Evolutionary conservation across 768 basidiomycete genomes (phyloP), one percentile per base, ranked within the genome.

Genomic region (Boletus patriciae): DNA sequence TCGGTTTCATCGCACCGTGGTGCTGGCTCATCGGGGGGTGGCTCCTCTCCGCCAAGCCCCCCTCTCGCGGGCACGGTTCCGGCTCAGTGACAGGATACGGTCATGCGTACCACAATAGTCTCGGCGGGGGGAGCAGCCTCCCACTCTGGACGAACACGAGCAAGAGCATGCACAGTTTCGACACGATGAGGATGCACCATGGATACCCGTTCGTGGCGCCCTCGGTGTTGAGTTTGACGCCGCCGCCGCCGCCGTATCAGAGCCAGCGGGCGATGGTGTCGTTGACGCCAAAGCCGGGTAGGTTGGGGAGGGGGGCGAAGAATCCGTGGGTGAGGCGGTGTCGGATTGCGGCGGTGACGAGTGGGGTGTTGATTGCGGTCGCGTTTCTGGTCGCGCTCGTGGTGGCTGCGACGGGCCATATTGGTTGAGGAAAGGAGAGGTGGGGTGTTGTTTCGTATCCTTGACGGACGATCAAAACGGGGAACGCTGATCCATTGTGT

Each of bases 11-110:
- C 46, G 85, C 80, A 45, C 88, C 88, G 0, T 82, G 86, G 70
- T 79, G 88, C 50, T 90, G 88, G 88, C 78, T 90, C 44, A 76
- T 90, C 15, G 88, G 88, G 0, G 88, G 88, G 5, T 90, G 88
- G 88, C 80, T 87, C 55, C 73, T 84, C 53, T 9, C 63, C 3
- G 23, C 58, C 46, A 56, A 58, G 16, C 29, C 58, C 4, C 41
- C 46, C 4, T 19, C 55, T 66, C 76, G 59, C 3, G 46, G 15
- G 13, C 21, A 69, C 9, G 23, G 29, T 15, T 6, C 54, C 1
- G 21, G 58, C 18, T 42, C 51, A 25, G 25, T 25, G 25, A 4
- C 25, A 6, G 40, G 44, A 6, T 36, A 64, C 5, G 34, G 41
- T 25, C 18, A 43, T 1, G 50, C 66, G 62, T 52, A 65, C 56